phyloP scores from a whole-genome alignment of 1,139 yeast genomes.

The Lodderomyces margitis region DNA sequence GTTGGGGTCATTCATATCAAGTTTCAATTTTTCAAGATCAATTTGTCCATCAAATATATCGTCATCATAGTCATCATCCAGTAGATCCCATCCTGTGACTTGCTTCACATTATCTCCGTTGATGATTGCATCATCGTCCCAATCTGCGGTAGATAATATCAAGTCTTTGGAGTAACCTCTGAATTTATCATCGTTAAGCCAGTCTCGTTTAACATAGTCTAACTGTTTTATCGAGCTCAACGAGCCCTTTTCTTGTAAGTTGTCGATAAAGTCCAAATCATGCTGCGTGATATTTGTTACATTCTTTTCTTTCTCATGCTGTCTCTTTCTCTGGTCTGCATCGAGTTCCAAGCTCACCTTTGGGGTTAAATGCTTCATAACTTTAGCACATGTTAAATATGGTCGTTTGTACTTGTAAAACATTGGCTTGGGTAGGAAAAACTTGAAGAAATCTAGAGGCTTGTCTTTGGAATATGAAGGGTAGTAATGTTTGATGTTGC shows the following conservation, averaged over 20 bases:
- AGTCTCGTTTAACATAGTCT: constrained; percentile 38
- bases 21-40: constrained; percentile 41
- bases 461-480: constrained; percentile 61
- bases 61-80: constrained; percentile 45
- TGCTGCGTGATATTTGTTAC: constrained; percentile 21
- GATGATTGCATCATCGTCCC: constrained; percentile 73
- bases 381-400: constrained; percentile 36
- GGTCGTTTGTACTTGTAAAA: constrained; percentile 55
- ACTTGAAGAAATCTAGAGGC: constrained; percentile 62
- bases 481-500: constrained; percentile 49
- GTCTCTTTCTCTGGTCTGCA: constrained; percentile 41
- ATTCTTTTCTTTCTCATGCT: constrained; percentile 7
- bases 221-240: constrained; percentile 22
- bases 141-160: constrained; percentile 73
- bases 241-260: constrained; percentile 23
- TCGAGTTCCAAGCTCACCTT: constrained; percentile 49
- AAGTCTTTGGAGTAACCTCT: constrained; percentile 54
- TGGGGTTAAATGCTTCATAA: constrained; percentile 59
- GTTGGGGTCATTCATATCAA: constrained; percentile 88
- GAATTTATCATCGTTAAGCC: constrained; percentile 38
- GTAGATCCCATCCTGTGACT: constrained; percentile 15
- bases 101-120: constrained; percentile 31
- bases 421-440: constrained; percentile 64
- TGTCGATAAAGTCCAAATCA: constrained; percentile 33
- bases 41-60: constrained; percentile 75